A percentile compares a stretch with the other conserved stretches of the same genome.
Conservation (phyloP, 495 filamentous ascomycete species). For the Choiromyces venosus region DNA sequence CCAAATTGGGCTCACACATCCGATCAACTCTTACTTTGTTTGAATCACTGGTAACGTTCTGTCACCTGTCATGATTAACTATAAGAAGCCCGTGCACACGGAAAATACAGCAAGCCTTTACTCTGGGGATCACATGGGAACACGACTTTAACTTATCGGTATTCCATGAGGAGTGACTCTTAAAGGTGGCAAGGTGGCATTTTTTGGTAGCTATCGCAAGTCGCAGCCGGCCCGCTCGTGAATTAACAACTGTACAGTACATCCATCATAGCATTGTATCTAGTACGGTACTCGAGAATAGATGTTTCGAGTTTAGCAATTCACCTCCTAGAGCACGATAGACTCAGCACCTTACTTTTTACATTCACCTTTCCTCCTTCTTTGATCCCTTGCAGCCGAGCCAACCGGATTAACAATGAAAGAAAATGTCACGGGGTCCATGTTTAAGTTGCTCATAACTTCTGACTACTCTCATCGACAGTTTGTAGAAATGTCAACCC, state of each 20-base stretch:
- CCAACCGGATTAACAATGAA: too few relatives aligned
- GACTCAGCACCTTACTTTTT: not conserved
- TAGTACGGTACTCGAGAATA: not conserved
- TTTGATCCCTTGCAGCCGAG: not conserved
- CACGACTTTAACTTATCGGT: not conserved
- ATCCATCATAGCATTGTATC: not conserved
- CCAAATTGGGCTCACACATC: not conserved
- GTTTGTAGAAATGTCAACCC: not conserved
- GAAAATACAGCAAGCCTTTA: not conserved
- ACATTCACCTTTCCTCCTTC: not conserved
- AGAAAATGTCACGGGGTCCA: too few relatives aligned
- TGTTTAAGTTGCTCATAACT: not conserved
- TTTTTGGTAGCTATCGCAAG: not conserved
- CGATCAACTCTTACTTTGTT: not conserved
- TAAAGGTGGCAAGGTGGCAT: not conserved
- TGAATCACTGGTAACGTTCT: not conserved
- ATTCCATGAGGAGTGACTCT: not conserved
- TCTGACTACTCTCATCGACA: not conserved
- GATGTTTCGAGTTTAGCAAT: not conserved
- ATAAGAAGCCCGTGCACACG: not conserved
- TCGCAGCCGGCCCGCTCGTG: not conserved
- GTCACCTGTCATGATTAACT: not conserved
- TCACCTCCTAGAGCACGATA: not conserved
- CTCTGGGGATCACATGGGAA: not conserved
- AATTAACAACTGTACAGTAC: not conserved